A percentile compares a stretch with the other conserved stretches of the same genome.
phyloP scores from a whole-genome alignment of 306 rosid genomes.

The Abrus precatorius region DNA sequence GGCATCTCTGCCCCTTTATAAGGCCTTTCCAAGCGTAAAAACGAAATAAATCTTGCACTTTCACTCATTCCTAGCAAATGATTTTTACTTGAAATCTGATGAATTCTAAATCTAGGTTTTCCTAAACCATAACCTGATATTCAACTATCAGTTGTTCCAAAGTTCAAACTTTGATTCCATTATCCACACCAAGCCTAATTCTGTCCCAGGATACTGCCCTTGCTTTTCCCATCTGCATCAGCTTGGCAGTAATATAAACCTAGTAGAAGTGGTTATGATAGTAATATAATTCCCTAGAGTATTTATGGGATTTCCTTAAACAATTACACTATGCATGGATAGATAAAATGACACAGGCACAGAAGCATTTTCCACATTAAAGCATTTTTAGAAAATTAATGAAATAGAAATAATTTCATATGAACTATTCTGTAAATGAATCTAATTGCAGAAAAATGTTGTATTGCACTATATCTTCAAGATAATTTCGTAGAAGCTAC shows the following conservation, averaged over 20 bases:
- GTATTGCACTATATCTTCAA: constrained; percentile 15
- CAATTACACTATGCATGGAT: background rate
- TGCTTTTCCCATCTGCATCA: constrained; percentile 14
- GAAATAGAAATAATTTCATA: background rate
- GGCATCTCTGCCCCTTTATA: background rate
- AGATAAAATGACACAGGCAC: background rate
- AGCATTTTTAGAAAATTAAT: background rate
- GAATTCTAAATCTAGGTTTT: background rate
- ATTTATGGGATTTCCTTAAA: background rate
- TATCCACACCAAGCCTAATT: background rate
- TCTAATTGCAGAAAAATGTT: background rate
- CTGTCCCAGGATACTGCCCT: background rate
- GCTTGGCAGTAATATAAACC: constrained; percentile 5
- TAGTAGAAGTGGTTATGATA: background rate
- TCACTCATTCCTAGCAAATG: background rate
- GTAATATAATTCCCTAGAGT: background rate
- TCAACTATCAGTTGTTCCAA: background rate
- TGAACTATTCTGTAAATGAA: background rate
- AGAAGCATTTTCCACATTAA: background rate
- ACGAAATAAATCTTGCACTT: background rate
- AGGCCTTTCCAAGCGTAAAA: background rate
- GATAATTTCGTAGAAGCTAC: constrained; percentile 10
- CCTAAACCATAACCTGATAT: background rate
- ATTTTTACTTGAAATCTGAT: background rate
- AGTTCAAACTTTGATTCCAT: background rate